Base-by-base conservation (phyloP, 2,329 filamentous ascomycete genomes). In the Rutstroemia sp. region DNA sequence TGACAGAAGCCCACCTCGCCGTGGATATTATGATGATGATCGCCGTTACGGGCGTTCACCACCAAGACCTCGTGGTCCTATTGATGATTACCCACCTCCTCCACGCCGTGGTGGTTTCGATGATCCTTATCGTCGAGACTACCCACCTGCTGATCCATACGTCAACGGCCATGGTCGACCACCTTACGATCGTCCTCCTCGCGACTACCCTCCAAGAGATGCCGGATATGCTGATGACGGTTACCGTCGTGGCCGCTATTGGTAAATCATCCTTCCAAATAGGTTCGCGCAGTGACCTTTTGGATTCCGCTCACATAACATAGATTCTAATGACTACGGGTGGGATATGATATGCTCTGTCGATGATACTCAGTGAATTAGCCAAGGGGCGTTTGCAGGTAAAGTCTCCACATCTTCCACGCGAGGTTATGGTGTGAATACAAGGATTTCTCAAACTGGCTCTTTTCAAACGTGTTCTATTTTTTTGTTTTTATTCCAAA, bases 21-120 rank as follows among this genome's bases (percentile, higher is more conserved):
- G 90, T 64, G 88, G 92, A 59, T 95, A 96, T 74, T 95, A 96
- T 73, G 86, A 90, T 48, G 89, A 92, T 62, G 84, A 87, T 69
- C 78, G 79, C 65, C 82, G 86, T 50, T 91, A 92, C 51, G 90
- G 91, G 68, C 86, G 90, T 57, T 90, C 89, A 56, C 90, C 90
- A 59, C 87, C 88, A 46, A 86, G 88, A 63, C 86, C 87, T 62
- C 79, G 80, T 62, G 78, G 77, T 21, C 85, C 87, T 46, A 78
- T 88, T 61, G 87, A 92, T 60, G 91, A 95, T 68, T 94, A 95
- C 65, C 83, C 39, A 42, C 39, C 84, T 54, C 83, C 84, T 62
- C 81, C 80, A 57, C 78, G 79, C 55, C 78, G 87, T 61, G 78
- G 80, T 63, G 81, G 87, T 58, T 88, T 88, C 67, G 87, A 91